Evolutionary conservation across 805 yeast species (phyloP), one percentile per base, ranked within the genome.

Genomic region (Wickerhamomyces rabaulensis): DNA sequence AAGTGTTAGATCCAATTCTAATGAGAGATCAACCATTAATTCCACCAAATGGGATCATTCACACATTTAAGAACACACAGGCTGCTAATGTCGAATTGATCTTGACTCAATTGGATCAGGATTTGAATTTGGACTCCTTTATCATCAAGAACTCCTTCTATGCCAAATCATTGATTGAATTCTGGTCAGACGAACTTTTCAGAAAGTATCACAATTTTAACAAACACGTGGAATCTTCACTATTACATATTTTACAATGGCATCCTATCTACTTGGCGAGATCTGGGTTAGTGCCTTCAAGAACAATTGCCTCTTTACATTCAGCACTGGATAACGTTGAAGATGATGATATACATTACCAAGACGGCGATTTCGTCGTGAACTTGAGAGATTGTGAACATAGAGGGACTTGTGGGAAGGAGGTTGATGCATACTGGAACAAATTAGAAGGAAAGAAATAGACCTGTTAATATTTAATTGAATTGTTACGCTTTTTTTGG

Each of bases 161-260:
- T 44, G 82, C 91, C 4, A 78, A 75, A 57, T 78, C 85, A 1
- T 71, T 89, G 43, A 57, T 91, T n/a, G 97, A 90, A 62, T 75
- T 79, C 53, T 84, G 96, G 90, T 64, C 76, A 29, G 94, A 88
- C 61, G 80, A 81, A 21, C 71, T 89, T 41, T 82, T 80, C 61
- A 75, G 87, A 60, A 73, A 76, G 42, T 89, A 85, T 66, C 58
- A 57, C 39, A 75, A 75, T 47, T 87, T 87, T 66, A 76, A 76
- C 13, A 53, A 62, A 31, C 76, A 76, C 45, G 84, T 81, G 6
- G 80, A 78, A 48, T 73, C 76, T n/a, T 91, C 94, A 0, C 61
- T 92, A 39, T 77, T 87, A n/a, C 98, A 94, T 62, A 71, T 90
- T 40, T 71, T 90, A 55, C 97, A 89, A 65, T 94, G 98, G 99